Conservation (phyloP, 345 rosid species). For the Euphorbia lathyris region DNA sequence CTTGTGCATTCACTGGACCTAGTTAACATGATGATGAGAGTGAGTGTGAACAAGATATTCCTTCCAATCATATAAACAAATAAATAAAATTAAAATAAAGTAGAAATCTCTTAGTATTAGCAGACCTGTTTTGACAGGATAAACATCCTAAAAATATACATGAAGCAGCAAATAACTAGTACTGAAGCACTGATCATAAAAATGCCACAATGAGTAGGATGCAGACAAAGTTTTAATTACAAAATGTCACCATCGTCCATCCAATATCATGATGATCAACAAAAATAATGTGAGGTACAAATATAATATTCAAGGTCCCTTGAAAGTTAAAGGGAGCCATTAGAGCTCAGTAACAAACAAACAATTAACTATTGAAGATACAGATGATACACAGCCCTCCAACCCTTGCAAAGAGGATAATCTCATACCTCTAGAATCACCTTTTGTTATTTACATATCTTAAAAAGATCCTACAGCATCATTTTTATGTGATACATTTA, state of each 20-base stretch:
- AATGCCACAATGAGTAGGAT: not conserved
- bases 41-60: not conserved
- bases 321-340: too few relatives aligned
- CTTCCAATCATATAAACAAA: not conserved
- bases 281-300: too few relatives aligned
- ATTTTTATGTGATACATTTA: not conserved
- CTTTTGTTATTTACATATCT: not conserved
- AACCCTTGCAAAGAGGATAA: too few relatives aligned
- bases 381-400: too few relatives aligned
- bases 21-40: not conserved
- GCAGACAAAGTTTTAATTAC: not conserved
- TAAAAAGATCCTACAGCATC: not conserved
- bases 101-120: constrained; percentile 1
- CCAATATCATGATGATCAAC: too few relatives aligned
- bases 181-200: not conserved
- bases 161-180: not conserved
- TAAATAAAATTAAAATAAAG: not conserved
- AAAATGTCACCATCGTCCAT: too few relatives aligned
- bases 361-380: too few relatives aligned
- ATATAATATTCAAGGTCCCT: too few relatives aligned
- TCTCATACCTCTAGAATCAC: too few relatives aligned
- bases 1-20: not conserved
- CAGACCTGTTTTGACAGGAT: not conserved
- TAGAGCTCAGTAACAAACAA: too few relatives aligned
- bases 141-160: not conserved